Evolutionary conservation across 352 stramenopile species (phyloP).

Genomic region (Globisporangium camurandrum): DNA sequence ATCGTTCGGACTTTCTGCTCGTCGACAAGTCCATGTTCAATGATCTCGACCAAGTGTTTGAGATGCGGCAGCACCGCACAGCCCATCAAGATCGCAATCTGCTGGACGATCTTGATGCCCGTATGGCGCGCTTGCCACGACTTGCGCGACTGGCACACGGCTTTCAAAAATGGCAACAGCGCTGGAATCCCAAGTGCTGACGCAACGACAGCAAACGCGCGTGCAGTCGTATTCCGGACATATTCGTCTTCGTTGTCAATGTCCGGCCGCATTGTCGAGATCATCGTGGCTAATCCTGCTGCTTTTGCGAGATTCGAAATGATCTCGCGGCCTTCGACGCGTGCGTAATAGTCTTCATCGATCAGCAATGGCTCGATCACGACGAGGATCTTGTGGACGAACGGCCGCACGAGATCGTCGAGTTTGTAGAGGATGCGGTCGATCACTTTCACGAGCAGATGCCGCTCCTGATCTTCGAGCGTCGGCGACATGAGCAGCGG

Average conservation of each 20-base stretch:
- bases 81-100: constrained; percentile 98
- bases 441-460: constrained; percentile 99
- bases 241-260: constrained; percentile 99
- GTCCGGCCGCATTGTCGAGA: constrained; percentile 98
- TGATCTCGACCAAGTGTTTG: constrained; percentile 97
- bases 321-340: constrained; percentile 98
- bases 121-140: constrained; percentile 99
- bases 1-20: constrained; percentile 99
- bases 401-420: constrained; percentile 97
- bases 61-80: constrained; percentile 97
- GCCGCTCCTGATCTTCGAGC: constrained; percentile 98
- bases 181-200: constrained; percentile 96
- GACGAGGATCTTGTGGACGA: constrained; percentile 98
- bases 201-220: constrained; percentile 98
- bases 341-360: constrained; percentile 99
- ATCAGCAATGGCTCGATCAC: constrained; percentile 99
- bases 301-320: constrained; percentile 99
- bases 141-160: constrained; percentile 97
- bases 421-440: constrained; percentile 99
- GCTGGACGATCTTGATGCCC: constrained; percentile 99
- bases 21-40: constrained; percentile 96
- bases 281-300: constrained; percentile 98
- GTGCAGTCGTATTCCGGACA: constrained; percentile 97
- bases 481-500: constrained; percentile 98
- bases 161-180: constrained; percentile 98